Evolutionary conservation across 169 alveolate species (phyloP).

Genomic region (Plasmodium chabaudi): DNA sequence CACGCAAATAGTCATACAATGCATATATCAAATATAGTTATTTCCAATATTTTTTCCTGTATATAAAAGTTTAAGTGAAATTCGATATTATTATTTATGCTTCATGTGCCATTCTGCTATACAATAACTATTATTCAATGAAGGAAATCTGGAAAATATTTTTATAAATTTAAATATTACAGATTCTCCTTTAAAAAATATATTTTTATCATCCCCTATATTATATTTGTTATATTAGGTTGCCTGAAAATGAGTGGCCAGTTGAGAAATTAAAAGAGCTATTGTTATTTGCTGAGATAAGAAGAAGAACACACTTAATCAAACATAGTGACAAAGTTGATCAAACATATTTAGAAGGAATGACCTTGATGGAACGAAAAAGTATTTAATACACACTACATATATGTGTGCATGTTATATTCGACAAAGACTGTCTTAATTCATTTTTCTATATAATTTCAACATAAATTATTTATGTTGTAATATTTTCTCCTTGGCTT

Average conservation of each 20-base stretch:
- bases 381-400: slow-evolving; percentile 26
- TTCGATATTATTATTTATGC: no score
- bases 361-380: slow-evolving; percentile 71
- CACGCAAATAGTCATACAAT: no score
- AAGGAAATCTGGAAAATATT: no score
- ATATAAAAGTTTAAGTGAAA: no score
- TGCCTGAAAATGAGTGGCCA: slow-evolving; percentile 89
- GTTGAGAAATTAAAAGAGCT: slow-evolving; percentile 83
- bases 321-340: slow-evolving; percentile 75
- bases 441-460: not conserved
- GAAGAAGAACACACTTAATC: slow-evolving; percentile 79
- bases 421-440: not conserved
- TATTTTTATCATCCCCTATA: not conserved
- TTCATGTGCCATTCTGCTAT: no score
- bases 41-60: no score
- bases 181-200: not conserved
- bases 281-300: slow-evolving; percentile 82
- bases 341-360: slow-evolving; percentile 74
- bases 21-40: no score
- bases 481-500: not conserved
- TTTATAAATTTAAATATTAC: no score
- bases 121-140: no score
- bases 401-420: not conserved
- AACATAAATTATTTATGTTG: not conserved
- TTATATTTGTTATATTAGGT: slow-evolving; percentile 35